Evolutionary conservation across 163 green algal species (phyloP).

Genomic region (Scenedesmus sp.): DNA sequence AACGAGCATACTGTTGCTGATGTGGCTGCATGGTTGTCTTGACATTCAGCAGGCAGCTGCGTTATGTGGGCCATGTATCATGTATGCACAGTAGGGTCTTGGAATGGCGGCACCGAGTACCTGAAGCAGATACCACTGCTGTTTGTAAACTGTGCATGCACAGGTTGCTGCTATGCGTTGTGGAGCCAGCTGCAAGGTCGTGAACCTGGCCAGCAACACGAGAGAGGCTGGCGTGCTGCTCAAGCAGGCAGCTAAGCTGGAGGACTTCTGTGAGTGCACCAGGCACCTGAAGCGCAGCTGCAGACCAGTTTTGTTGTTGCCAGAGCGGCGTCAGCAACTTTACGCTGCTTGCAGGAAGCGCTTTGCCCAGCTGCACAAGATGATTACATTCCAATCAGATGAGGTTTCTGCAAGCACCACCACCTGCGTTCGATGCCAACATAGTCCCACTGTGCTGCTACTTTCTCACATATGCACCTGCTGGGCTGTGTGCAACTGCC

Average conservation of each 20-base stretch:
- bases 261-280: not conserved
- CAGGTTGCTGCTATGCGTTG: not conserved
- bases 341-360: not conserved
- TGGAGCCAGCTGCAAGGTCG: not conserved
- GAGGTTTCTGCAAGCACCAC: not conserved
- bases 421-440: not conserved
- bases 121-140: too few species aligned
- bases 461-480: not conserved
- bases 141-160: too few species aligned
- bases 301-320: not conserved
- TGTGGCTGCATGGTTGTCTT: too few species aligned
- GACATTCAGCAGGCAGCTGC: too few species aligned
- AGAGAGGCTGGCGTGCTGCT: not conserved
- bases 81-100: too few species aligned
- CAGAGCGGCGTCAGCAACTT: not conserved
- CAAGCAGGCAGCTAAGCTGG: not conserved
- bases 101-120: too few species aligned
- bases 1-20: too few species aligned
- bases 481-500: not conserved
- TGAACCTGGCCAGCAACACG: not conserved
- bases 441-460: not conserved
- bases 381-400: not conserved
- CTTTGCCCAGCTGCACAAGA: not conserved
- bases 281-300: not conserved
- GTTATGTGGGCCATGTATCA: too few species aligned